Conservation (phyloP, 352 stramenopile species). For the Globisporangium heterothallicum region DNA sequence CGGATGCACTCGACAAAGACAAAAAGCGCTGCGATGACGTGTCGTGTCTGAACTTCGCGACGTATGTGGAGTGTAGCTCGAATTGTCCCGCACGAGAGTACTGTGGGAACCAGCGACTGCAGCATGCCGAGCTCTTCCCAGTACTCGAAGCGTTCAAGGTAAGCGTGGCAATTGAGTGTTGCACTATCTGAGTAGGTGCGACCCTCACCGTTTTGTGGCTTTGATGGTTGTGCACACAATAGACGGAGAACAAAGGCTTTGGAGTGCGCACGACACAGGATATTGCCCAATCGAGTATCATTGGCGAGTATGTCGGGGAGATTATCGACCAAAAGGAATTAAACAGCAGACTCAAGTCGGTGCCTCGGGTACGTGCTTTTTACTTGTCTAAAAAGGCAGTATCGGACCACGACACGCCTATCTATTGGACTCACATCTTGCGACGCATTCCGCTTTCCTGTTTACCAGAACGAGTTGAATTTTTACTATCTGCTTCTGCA, state of each 20-base stretch:
- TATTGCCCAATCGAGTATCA: slow-evolving; percentile 59
- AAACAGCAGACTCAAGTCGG: slow-evolving; percentile 41
- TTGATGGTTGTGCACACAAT: background rate
- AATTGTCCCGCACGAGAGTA: slow-evolving; percentile 39
- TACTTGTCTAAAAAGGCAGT: no score
- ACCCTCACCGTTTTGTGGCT: no score
- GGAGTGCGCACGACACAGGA: slow-evolving; percentile 62
- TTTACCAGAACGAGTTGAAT: slow-evolving; percentile 66
- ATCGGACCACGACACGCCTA: no score
- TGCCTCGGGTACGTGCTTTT: slow-evolving; percentile 34
- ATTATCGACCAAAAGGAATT: slow-evolving; percentile 89
- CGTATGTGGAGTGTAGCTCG: slow-evolving; percentile 72
- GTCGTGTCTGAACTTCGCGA: slow-evolving; percentile 87
- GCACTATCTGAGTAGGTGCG: no score
- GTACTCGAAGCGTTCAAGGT: slow-evolving; percentile 67
- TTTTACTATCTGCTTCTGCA: slow-evolving; percentile 85
- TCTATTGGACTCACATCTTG: no score
- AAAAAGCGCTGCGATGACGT: slow-evolving; percentile 68
- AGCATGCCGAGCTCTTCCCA: slow-evolving; percentile 61
- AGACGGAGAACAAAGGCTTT: slow-evolving; percentile 82
- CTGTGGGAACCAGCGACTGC: slow-evolving; percentile 74
- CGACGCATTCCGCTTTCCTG: no score
- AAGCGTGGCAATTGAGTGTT: background rate
- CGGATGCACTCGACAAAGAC: slow-evolving; percentile 32
- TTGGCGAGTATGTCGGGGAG: slow-evolving; percentile 91